Evolutionary conservation across 495 filamentous ascomycete species (phyloP).

Genomic region (Hyaloscypha finlandica): DNA sequence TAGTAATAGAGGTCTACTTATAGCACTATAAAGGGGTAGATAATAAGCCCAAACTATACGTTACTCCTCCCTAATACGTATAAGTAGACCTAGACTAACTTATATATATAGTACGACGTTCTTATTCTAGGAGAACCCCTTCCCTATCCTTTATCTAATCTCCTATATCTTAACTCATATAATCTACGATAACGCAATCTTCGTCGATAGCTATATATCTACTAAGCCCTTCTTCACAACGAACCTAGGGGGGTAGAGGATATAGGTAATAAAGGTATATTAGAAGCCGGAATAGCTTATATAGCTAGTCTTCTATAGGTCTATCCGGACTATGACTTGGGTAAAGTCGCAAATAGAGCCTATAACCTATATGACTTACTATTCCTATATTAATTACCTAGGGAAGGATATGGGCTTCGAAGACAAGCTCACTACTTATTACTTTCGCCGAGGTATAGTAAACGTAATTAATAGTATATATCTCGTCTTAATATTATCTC

Average conservation of each 20-base stretch:
- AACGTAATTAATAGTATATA: slow-evolving; percentile 31
- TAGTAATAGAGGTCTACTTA: slow-evolving; percentile 34
- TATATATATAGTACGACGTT: slow-evolving; percentile 27
- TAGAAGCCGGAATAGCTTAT: slow-evolving; percentile 32
- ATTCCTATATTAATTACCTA: slow-evolving; percentile 23
- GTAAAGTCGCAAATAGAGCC: slow-evolving; percentile 27
- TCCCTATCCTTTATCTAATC: slow-evolving; percentile 32
- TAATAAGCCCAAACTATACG: slow-evolving; percentile 34
- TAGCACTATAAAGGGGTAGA: slow-evolving; percentile 36
- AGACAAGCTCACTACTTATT: slow-evolving; percentile 30
- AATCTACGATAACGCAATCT: background rate
- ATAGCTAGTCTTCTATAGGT: slow-evolving; percentile 27
- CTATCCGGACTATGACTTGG: slow-evolving; percentile 10
- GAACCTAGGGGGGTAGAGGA: slow-evolving; percentile 11
- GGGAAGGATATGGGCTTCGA: slow-evolving; percentile 26
- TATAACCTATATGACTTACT: slow-evolving; percentile 22
- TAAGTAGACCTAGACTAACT: slow-evolving; percentile 16
- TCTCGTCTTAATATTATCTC: background rate
- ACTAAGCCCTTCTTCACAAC: slow-evolving; percentile 30
- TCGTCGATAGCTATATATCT: slow-evolving; percentile 24
- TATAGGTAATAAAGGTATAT: slow-evolving; percentile 27
- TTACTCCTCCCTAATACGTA: background rate
- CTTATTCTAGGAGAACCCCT: slow-evolving; percentile 24
- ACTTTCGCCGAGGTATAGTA: slow-evolving; percentile 22
- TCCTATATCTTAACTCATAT: slow-evolving; percentile 21